Conservation (phyloP, 331 rosid species). For the Prunus yedoensis region DNA sequence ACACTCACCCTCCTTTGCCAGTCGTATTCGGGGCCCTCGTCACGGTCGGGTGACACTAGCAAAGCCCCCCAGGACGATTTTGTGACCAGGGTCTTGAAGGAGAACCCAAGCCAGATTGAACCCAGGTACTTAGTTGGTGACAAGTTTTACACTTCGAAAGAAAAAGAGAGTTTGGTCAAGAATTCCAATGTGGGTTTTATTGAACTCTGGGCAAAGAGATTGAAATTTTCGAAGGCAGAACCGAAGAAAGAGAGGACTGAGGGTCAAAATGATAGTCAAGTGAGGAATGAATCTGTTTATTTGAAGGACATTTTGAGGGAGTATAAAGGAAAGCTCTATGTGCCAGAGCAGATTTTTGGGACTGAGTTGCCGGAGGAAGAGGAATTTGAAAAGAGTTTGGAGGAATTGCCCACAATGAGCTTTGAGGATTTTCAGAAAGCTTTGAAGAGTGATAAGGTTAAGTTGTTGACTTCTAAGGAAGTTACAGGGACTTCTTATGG, state of each 20-base stretch:
- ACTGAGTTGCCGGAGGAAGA: slow-evolving; percentile 66
- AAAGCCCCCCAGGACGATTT: slow-evolving; percentile 57
- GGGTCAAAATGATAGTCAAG: slow-evolving; percentile 29
- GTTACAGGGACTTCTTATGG: slow-evolving; percentile 29
- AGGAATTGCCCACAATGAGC: slow-evolving; percentile 68
- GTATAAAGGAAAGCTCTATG: slow-evolving; percentile 89
- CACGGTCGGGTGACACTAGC: slow-evolving; percentile 24
- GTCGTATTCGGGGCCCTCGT: slow-evolving; percentile 37
- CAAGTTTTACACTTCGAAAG: slow-evolving; percentile 61
- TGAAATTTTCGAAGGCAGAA: slow-evolving; percentile 37
- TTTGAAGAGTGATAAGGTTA: slow-evolving; percentile 58
- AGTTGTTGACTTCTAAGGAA: slow-evolving; percentile 67
- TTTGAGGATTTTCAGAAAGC: slow-evolving; percentile 67
- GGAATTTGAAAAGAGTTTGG: slow-evolving; percentile 48
- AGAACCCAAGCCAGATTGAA: slow-evolving; percentile 95
- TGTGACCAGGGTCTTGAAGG: slow-evolving; percentile 74
- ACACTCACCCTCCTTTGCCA: slow-evolving; percentile 46
- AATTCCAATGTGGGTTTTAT: slow-evolving; percentile 36
- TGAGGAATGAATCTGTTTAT: slow-evolving; percentile 51
- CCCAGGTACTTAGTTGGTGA: slow-evolving; percentile 72
- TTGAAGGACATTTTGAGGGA: slow-evolving; percentile 79
- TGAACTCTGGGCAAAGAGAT: slow-evolving; percentile 42
- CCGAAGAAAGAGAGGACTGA: slow-evolving; percentile 32
- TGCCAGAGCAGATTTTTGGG: slow-evolving; percentile 88
- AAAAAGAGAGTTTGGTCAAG: slow-evolving; percentile 56